These are phyloP conservation scores for Insectozyma bohioensis DNA, from an alignment of 1,139 yeast species.

Conservation along the genomic window DNA sequence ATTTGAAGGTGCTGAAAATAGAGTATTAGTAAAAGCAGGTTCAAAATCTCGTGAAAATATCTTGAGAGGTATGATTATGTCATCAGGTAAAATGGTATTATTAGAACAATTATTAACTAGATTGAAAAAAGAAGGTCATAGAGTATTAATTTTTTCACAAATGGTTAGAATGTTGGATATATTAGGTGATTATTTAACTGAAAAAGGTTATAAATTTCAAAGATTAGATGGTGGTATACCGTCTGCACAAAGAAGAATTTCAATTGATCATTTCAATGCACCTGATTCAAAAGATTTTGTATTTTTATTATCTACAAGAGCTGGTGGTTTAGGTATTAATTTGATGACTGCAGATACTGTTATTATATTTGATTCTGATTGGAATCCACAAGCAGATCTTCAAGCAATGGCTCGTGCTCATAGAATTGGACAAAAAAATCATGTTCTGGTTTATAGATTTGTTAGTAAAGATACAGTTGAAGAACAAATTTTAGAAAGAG, in stretches of 20 bases:
- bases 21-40: conserved; percentile 65
- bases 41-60: conserved; percentile 72
- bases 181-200: conserved; percentile 85
- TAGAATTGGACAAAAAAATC: conserved; percentile 97
- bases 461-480: conserved; percentile 97
- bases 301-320: conserved; percentile 89
- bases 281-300: conserved; percentile 92
- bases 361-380: conserved; percentile 94
- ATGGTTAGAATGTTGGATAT: conserved; percentile 97
- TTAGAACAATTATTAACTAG: conserved; percentile 85
- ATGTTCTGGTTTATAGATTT: conserved; percentile 94
- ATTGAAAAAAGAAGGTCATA: conserved; percentile 87
- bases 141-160: conserved; percentile 92
- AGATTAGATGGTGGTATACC: conserved; percentile 97
- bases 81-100: conserved; percentile 96
- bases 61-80: conserved; percentile 91
- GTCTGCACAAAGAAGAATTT: conserved; percentile 86
- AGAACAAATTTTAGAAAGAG: conserved; percentile 94
- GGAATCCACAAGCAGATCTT: conserved; percentile 98
- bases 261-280: conserved; percentile 96
- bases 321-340: conserved; percentile 98
- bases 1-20: conserved; percentile 90
- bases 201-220: conserved; percentile 90
- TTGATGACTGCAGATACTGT: conserved; percentile 99
- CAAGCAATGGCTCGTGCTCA: conserved; percentile 99